These are phyloP conservation scores for Fusarium sp. DNA, from an alignment of 2,329 filamentous ascomycete genomes.

Conservation along the genomic window DNA sequence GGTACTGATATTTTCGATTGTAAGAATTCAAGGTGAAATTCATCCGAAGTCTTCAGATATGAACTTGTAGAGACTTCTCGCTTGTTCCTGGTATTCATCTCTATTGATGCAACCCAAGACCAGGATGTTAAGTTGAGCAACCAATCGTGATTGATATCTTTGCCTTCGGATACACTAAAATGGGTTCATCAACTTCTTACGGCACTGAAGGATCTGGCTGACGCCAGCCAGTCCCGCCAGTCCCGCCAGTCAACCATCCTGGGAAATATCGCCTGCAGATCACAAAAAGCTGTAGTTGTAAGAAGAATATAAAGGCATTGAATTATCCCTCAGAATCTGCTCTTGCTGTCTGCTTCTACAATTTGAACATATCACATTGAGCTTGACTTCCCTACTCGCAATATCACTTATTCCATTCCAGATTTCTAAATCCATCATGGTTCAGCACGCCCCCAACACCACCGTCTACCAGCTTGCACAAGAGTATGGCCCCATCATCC, in stretches of 20 bases:
- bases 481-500: slow-evolving; percentile 11
- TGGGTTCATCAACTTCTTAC: not conserved
- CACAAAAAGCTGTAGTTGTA: not conserved
- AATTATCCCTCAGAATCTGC: not conserved
- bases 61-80: too few species aligned
- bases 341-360: too few species aligned
- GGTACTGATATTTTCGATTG: too few species aligned
- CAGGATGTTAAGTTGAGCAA: not conserved
- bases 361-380: not conserved
- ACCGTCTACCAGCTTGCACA: slow-evolving; percentile 10
- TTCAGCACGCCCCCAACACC: not conserved
- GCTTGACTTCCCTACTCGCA: too few species aligned
- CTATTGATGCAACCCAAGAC: not conserved
- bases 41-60: too few species aligned
- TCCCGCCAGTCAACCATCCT: too few species aligned
- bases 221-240: slow-evolving; percentile 12
- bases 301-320: not conserved
- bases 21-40: too few species aligned
- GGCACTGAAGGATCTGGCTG: slow-evolving; percentile 1
- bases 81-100: too few species aligned
- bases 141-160: not conserved
- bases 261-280: not conserved
- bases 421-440: not conserved
- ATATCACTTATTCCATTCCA: not conserved
- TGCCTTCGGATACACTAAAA: too few species aligned